Evolutionary conservation across 2,329 filamentous ascomycete genomes (phyloP).

Genomic region (Xylariaceae sp.): DNA sequence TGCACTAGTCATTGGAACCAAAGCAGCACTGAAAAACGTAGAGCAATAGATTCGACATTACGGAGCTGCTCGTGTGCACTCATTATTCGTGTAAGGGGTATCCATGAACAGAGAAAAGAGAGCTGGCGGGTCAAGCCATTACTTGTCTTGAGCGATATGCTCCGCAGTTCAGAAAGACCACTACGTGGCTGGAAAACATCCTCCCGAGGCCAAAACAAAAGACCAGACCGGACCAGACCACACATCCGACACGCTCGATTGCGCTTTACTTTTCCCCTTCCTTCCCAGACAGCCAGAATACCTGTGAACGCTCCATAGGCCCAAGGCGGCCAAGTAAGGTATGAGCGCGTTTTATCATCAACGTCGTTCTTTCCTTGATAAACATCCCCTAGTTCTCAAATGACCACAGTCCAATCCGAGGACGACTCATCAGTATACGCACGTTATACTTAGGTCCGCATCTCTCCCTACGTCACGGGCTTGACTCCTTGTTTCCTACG

Average conservation of each 20-base stretch:
- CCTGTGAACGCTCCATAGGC: conserved; percentile 6
- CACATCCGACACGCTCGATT: not conserved
- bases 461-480: no score
- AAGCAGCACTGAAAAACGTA: no score
- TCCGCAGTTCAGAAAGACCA: conserved; percentile 2
- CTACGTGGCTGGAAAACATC: conserved; percentile 6
- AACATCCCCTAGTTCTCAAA: conserved; percentile 1
- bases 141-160: not conserved
- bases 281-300: conserved; percentile 8
- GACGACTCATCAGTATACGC: not conserved
- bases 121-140: conserved; percentile 5
- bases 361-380: not conserved
- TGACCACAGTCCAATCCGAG: not conserved
- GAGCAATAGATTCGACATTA: conserved; percentile 20
- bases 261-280: conserved; percentile 4
- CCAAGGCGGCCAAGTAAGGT: not conserved
- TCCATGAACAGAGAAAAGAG: conserved; percentile 19
- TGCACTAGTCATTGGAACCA: no score
- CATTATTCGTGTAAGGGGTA: conserved; percentile 21
- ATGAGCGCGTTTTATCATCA: not conserved
- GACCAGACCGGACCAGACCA: not conserved
- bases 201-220: conserved; percentile 4
- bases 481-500: conserved; percentile 2
- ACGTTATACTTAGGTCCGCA: not conserved
- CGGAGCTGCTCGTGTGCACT: conserved; percentile 15